Evolutionary conservation across 2,329 filamentous ascomycete species (phyloP), one percentile per base, ranked within the genome.

Genomic region (Rhynchosporium secalis): DNA sequence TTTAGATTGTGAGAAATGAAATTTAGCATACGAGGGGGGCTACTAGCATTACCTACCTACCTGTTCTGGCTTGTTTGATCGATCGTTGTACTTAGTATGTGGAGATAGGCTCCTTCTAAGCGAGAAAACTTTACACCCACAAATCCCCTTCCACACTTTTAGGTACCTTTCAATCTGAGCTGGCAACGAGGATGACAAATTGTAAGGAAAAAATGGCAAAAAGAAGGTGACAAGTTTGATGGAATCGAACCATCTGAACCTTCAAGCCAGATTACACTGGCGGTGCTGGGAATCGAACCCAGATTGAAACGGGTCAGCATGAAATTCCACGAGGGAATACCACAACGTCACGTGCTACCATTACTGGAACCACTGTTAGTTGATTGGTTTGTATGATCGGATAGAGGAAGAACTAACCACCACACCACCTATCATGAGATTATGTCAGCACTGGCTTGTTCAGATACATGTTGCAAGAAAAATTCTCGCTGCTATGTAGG

Each of bases 271-370:
- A 56, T 36, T 20, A 61, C 26, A 41, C 60, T 56, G 66, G 66
- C 66, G 66, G 66, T 61, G 62, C 66, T 68, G 66, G 66, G 66
- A 68, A 68, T 68, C 66, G 66, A 68, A 68, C 66, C 66, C 66
- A 68, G 66, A 68, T 68, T 68, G 66, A 68, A 68, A 68, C 66
- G 66, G 66, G 56, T 61, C 58, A 61, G 59, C 48, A 59, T 60
- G 55, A 57, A 48, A 57, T 59, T 57, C 47, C 51, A 55, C 43
- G 56, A 40, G 54, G 38, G 49, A 61, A 63, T 47, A 62, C 66
- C 60, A 61, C 60, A 68, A 64, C 56, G 60, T 63, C 56, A 65
- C 63, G 63, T 65, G 61, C 63, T 63, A 65, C 63, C 63, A 61
- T 61, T 61, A 61, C 59, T 57, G 55, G 41, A 28, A 38, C 12